Conservation (phyloP, 495 filamentous ascomycete species). For the Neurospora sp. region DNA sequence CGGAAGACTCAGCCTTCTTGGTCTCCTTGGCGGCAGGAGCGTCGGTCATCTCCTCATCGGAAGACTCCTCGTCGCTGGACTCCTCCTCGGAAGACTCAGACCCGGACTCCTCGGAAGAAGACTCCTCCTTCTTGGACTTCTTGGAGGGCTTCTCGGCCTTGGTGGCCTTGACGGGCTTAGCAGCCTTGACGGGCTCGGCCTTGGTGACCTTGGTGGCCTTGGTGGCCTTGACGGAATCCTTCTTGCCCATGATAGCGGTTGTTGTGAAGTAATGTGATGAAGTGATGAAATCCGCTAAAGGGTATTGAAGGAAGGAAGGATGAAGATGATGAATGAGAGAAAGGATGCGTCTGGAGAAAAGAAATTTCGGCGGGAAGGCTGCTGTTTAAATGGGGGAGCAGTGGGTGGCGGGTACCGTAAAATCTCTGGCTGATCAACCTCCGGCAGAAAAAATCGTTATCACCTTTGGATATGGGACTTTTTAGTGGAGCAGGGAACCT, state of each 20-base stretch:
- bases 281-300: background rate
- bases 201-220: conserved; percentile 36
- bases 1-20: conserved; percentile 19
- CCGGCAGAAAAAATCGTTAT: conserved; percentile 9
- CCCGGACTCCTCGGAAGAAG: conserved; percentile 3
- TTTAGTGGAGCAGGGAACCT: conserved; percentile 5
- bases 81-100: conserved; percentile 21
- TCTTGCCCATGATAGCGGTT: conserved; percentile 44
- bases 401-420: conserved; percentile 9
- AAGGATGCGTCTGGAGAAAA: conserved; percentile 3
- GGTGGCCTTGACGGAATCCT: conserved; percentile 38
- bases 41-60: conserved; percentile 40
- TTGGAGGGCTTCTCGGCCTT: conserved; percentile 16
- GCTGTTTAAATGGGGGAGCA: conserved; percentile 18
- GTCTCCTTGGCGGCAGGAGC: conserved; percentile 31
- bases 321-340: conserved; percentile 5
- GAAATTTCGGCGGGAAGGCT: conserved; percentile 7
- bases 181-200: conserved; percentile 4
- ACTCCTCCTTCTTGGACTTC: conserved; percentile 17
- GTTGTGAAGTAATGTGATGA: conserved; percentile 7
- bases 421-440: background rate
- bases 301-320: background rate
- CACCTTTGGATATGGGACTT: conserved; percentile 4
- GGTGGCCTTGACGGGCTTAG: conserved; percentile 39
- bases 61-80: conserved; percentile 22